Base-by-base conservation (phyloP, 1,284 basidiomycete species). In the Athelia psychrophila region DNA sequence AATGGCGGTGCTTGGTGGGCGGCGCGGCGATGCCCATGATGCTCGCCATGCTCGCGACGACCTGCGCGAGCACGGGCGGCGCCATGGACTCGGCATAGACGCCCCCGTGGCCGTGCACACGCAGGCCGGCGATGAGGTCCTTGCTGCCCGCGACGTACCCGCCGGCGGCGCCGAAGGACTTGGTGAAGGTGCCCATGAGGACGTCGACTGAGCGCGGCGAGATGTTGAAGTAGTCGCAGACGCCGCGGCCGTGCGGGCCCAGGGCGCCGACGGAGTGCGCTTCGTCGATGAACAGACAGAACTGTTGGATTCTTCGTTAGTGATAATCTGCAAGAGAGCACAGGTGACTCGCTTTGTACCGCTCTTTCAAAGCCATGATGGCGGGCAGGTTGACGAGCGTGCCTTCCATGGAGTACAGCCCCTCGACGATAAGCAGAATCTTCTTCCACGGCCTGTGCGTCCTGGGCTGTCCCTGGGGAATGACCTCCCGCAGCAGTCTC, bases 401-500 rank as follows among this genome's bases (percentile, higher is more conserved):
- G 23, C 96, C 97, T 71, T 99, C 96, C 97, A 99, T 99, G 57
- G 91, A 95, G 75, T 93, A 99, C 45, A 99, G 71, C 2, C 96
- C 96, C 69, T 99, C 96, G 30, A 99, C 94, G 54, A 98, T 84
- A 46, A 99, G 61, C 45, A 99, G 66, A 58, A 99, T 99, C 79
- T 98, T 98, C 78, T 97, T 98, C 96, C 96, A 99, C 2, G 95
- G 97, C 16, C 96, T 74, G 68, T 98, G 97, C 0, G 95, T 98
- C 72, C 95, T 89, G 2, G 96, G 95, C 70, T 98, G 96, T 23
- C 96, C 96, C 70, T 99, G 96, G 59, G 89, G 92, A 72, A 99
- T 97, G 45, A 86, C 88, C 72, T 99, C 97, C 45, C 88, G 80
- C 58, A 99, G 74, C 10, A 98, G 67, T 5, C 74, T 69, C 71